A percentile compares a stretch with the other conserved stretches of the same genome.
Evolutionary conservation across 257 asterid species (phyloP).

Genomic region (Solanum piurae): DNA sequence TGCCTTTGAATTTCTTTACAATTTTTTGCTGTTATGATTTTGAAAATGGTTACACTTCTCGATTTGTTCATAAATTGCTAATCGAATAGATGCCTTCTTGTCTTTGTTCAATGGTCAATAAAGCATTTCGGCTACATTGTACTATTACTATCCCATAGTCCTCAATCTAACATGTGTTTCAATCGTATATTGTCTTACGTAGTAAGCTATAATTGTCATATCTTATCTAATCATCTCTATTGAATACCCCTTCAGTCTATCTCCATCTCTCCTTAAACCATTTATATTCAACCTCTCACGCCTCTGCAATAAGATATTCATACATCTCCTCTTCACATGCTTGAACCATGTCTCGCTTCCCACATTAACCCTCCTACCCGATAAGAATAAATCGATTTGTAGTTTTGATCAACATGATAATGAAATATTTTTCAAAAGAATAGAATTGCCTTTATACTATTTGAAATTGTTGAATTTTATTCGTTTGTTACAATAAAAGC

Average conservation of each 20-base stretch:
- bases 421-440: background rate
- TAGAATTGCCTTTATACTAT: background rate
- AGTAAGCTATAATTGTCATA: too few species aligned
- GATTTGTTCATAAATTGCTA: background rate
- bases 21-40: background rate
- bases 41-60: background rate
- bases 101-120: background rate
- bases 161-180: background rate
- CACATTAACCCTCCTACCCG: too few species aligned
- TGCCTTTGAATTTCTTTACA: background rate
- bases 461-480: background rate
- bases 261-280: accelerated
- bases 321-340: too few species aligned
- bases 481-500: background rate
- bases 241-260: accelerated
- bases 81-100: background rate
- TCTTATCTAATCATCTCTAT: too few species aligned
- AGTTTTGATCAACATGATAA: background rate
- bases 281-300: background rate
- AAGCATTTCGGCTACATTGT: background rate
- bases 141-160: background rate
- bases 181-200: too few species aligned
- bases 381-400: background rate
- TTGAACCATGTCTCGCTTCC: too few species aligned
- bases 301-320: too few species aligned